These are phyloP conservation scores for Endoconidiophora laricicola DNA, from an alignment of 2,329 filamentous ascomycete genomes.

Conservation along the genomic window DNA sequence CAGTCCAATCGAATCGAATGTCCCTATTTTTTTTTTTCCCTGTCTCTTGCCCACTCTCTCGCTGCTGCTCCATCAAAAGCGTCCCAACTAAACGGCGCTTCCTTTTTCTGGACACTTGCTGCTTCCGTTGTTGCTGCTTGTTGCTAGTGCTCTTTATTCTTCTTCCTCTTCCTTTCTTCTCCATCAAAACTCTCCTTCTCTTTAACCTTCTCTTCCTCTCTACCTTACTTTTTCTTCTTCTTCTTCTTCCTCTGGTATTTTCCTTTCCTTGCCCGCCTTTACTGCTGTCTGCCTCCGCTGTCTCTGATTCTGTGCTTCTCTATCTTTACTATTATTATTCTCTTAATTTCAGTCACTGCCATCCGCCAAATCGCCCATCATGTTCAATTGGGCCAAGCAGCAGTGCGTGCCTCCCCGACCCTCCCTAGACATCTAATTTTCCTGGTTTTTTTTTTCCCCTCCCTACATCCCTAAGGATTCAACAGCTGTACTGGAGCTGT, in stretches of 20 bases:
- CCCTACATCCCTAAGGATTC: slow-evolving; percentile 15
- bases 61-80: neutral
- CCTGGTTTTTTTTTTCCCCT: slow-evolving; percentile 4
- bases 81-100: neutral
- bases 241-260: neutral
- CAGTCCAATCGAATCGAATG: neutral
- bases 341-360: neutral
- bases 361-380: slow-evolving; percentile 26
- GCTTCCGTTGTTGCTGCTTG: neutral
- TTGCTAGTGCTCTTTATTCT: neutral
- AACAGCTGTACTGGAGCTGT: slow-evolving; percentile 9
- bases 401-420: slow-evolving; percentile 39
- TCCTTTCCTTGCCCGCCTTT: neutral
- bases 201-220: slow-evolving; percentile 1
- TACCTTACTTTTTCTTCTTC: slow-evolving; percentile 6
- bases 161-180: slow-evolving; percentile 7
- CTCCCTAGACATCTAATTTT: slow-evolving; percentile 7
- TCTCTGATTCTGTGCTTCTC: slow-evolving; percentile 1
- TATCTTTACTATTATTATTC: slow-evolving; percentile 2
- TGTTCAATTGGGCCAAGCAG: slow-evolving; percentile 93
- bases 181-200: neutral
- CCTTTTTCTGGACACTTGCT: neutral
- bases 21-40: neutral
- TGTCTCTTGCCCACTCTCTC: neutral
- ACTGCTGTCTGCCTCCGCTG: neutral